These are phyloP conservation scores for Alloteropsis angusta DNA, from an alignment of 202 grass and related monocot genomes.

Conservation along the genomic window DNA sequence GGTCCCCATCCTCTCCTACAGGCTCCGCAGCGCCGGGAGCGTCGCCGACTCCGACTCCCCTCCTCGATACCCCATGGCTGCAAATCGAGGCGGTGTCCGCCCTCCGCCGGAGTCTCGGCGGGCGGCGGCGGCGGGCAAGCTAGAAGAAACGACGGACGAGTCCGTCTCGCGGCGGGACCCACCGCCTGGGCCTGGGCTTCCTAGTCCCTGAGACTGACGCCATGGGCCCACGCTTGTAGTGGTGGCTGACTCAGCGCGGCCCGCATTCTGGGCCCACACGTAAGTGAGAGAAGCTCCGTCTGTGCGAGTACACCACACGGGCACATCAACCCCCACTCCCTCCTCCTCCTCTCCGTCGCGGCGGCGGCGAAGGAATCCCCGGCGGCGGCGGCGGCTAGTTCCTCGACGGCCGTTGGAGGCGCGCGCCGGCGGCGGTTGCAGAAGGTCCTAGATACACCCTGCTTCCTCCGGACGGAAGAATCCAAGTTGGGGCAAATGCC, in stretches of 20 bases:
- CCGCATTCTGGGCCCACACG: not conserved
- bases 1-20: not conserved
- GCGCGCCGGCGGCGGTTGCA: not conserved
- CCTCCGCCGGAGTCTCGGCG: not conserved
- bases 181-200: not conserved
- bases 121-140: not conserved
- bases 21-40: not conserved
- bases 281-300: not conserved
- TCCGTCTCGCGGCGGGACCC: not conserved
- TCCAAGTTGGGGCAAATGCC: conserved; percentile 11
- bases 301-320: not conserved
- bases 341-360: not conserved
- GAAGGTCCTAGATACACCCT: not conserved
- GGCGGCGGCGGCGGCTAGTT: too few relatives aligned
- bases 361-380: not conserved
- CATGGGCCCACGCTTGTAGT: not conserved
- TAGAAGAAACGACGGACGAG: not conserved
- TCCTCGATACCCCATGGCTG: not conserved
- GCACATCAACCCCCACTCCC: not conserved
- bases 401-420: not conserved
- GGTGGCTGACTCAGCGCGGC: not conserved
- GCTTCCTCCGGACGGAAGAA: not conserved
- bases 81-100: not conserved
- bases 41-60: too few relatives aligned
- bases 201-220: not conserved